Percentiles rank a stretch among this genome's conserved stretches.
Conservation (phyloP, 768 basidiomycete genomes). For the Mycena latifolia region DNA sequence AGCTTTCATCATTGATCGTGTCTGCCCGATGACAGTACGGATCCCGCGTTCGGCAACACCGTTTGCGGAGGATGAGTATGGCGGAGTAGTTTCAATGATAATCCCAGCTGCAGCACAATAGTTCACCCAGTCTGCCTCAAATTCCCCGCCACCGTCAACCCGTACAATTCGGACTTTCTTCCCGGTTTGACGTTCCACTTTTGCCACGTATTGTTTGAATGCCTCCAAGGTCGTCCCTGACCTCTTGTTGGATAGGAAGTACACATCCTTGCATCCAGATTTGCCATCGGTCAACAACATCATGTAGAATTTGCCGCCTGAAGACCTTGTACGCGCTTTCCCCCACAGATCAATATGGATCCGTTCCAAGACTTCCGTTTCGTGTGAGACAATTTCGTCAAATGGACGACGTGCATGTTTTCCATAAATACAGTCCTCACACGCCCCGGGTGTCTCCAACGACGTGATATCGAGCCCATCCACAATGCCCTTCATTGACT, state of each 20-base stretch:
- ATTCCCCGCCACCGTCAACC: slow-evolving; percentile 29
- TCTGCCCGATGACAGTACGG: too few species aligned
- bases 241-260: neutral
- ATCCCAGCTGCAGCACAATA: slow-evolving; percentile 14
- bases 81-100: neutral
- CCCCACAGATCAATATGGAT: slow-evolving; percentile 8
- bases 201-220: neutral
- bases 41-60: too few species aligned
- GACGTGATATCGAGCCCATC: too few species aligned
- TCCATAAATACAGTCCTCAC: slow-evolving; percentile 9
- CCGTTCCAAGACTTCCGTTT: neutral
- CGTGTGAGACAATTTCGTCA: neutral
- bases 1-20: too few species aligned
- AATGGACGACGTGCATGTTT: slow-evolving; percentile 2
- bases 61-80: slow-evolving; percentile 15
- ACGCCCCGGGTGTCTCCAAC: neutral
- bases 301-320: neutral
- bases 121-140: slow-evolving; percentile 2
- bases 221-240: neutral
- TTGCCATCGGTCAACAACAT: neutral
- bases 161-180: slow-evolving; percentile 8
- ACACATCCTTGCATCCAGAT: neutral
- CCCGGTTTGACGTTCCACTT: neutral
- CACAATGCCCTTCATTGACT: too few species aligned
- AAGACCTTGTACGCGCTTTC: neutral